phyloP scores from a whole-genome alignment of 2,329 filamentous ascomycete species.

The Ceratocystis diversiconidia region DNA sequence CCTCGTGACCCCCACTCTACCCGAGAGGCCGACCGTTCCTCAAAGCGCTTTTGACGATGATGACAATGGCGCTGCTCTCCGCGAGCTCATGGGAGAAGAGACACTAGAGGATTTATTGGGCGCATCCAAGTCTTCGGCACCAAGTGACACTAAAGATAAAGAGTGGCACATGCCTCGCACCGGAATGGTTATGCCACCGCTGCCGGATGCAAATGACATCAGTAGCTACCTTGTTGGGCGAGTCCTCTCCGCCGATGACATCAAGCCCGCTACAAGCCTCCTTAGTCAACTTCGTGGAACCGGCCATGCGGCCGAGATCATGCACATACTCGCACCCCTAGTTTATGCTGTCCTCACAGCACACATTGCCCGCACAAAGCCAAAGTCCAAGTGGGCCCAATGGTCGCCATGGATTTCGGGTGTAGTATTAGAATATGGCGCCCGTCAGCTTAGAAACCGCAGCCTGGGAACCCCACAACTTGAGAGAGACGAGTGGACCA shows the following conservation, averaged over 20 bases:
- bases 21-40: conserved; percentile 64
- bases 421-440: conserved; percentile 70
- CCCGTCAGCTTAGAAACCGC: conserved; percentile 64
- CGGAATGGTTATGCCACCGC: conserved; percentile 65
- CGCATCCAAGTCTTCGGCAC: conserved; percentile 46
- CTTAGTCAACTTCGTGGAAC: conserved; percentile 67
- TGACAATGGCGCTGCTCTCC: conserved; percentile 30
- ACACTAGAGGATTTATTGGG: conserved; percentile 22
- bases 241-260: conserved; percentile 88
- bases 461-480: conserved; percentile 71
- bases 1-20: conserved; percentile 68
- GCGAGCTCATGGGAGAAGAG: conserved; percentile 32
- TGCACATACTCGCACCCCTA: conserved; percentile 82
- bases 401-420: conserved; percentile 92
- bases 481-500: conserved; percentile 78
- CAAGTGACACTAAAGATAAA: conserved; percentile 29
- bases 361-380: conserved; percentile 9
- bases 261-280: conserved; percentile 77
- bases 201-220: conserved; percentile 71
- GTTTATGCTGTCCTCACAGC: conserved; percentile 67
- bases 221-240: conserved; percentile 76
- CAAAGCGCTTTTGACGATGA: conserved; percentile 33
- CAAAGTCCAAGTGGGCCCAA: conserved; percentile 40
- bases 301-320: conserved; percentile 66
- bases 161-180: conserved; percentile 94